Conservation (phyloP, 1,284 basidiomycete genomes). For the Exobasidium rhododendri region DNA sequence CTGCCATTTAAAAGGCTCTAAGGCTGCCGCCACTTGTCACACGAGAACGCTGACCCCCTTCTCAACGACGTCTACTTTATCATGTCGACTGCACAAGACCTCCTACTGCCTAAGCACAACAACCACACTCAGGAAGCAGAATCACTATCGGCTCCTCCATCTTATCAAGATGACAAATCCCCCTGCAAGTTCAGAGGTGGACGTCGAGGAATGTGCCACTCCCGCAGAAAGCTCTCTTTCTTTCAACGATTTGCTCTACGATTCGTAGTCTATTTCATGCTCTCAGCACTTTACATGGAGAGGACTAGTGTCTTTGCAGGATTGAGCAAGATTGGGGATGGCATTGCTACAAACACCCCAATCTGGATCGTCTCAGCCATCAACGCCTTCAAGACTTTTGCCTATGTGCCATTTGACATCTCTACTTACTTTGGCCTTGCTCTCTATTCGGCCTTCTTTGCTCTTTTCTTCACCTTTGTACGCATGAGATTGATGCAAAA, state of each 20-base stretch:
- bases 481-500: not conserved
- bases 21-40: too few species aligned
- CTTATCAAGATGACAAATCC: not conserved
- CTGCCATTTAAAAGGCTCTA: too few species aligned
- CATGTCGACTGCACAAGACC: too few species aligned
- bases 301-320: not conserved
- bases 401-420: not conserved
- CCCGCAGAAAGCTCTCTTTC: not conserved
- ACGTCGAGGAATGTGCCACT: not conserved
- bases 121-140: too few species aligned
- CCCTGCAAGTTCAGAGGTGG: not conserved
- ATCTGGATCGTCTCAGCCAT: not conserved
- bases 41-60: too few species aligned
- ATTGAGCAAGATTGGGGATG: not conserved
- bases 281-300: not conserved
- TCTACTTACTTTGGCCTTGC: not conserved
- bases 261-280: not conserved
- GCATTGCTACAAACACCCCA: not conserved
- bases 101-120: too few species aligned
- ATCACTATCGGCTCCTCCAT: not conserved
- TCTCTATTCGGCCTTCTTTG: not conserved
- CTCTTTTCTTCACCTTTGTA: not conserved
- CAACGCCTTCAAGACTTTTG: not conserved
- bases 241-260: not conserved
- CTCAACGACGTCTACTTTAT: too few species aligned